These are phyloP conservation scores for Globisporangium splendens DNA, from an alignment of 352 stramenopile species.

Conservation along the genomic window DNA sequence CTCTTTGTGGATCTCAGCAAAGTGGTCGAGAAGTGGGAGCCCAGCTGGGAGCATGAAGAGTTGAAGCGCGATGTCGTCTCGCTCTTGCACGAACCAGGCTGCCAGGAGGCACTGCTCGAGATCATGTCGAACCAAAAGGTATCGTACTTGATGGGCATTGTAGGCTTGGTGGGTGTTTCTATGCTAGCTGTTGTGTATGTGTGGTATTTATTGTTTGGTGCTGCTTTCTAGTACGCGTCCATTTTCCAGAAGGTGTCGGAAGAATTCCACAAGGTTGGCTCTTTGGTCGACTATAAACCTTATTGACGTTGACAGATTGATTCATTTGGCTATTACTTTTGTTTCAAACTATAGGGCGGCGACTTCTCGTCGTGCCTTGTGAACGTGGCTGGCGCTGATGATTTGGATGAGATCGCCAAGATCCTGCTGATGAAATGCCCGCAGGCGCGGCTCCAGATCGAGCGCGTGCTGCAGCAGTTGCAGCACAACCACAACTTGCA, in stretches of 20 bases:
- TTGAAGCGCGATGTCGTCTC: conserved; percentile 75
- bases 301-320: not conserved
- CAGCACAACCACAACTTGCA: conserved; percentile 69
- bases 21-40: conserved; percentile 70
- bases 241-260: conserved; percentile 63
- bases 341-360: conserved; percentile 13
- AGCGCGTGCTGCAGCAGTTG: conserved; percentile 69
- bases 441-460: conserved; percentile 64
- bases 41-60: conserved; percentile 42
- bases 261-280: conserved; percentile 46
- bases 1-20: conserved; percentile 78
- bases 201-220: not conserved
- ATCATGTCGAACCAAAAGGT: conserved; percentile 27
- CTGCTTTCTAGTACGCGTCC: conserved; percentile 35
- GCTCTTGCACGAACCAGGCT: conserved; percentile 68
- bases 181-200: conserved; percentile 1
- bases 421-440: conserved; percentile 75
- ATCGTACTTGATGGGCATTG: not conserved
- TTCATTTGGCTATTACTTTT: not conserved
- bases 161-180: not conserved
- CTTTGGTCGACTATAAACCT: not conserved
- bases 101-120: conserved; percentile 66
- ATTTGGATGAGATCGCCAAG: conserved; percentile 71
- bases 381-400: conserved; percentile 36
- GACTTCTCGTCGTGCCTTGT: conserved; percentile 56